A percentile compares a stretch with the other conserved stretches of the same genome.
Conservation (phyloP, 768 basidiomycete genomes). For the Cystobasidium ongulense region DNA sequence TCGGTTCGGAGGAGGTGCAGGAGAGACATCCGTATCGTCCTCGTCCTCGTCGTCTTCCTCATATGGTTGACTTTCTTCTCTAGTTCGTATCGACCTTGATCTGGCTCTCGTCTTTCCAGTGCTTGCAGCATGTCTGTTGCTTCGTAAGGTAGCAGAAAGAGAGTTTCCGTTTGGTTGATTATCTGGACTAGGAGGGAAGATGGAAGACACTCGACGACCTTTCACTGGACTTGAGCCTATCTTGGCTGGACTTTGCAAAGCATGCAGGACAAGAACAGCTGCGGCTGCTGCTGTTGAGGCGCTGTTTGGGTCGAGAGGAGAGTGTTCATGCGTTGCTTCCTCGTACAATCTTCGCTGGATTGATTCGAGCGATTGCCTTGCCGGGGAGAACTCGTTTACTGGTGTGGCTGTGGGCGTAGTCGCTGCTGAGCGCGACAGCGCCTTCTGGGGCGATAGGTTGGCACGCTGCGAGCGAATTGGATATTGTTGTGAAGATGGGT, state of each 20-base stretch:
- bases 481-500: neutral
- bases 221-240: constrained; percentile 17
- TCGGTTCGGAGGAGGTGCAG: neutral
- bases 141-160: neutral
- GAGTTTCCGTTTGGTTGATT: neutral
- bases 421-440: neutral
- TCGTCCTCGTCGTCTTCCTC: neutral
- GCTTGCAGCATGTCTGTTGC: neutral
- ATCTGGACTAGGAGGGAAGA: constrained; percentile 26
- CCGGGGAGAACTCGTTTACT: neutral
- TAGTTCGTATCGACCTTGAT: neutral
- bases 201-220: neutral
- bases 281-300: neutral
- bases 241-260: constrained; percentile 7
- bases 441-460: neutral
- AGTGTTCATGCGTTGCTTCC: neutral
- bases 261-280: neutral
- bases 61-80: neutral
- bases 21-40: neutral
- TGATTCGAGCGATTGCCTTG: neutral
- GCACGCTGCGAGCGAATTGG: neutral
- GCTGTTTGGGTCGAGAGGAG: neutral
- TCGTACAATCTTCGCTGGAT: constrained; percentile 10
- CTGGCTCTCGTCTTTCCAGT: neutral
- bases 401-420: neutral